Evolutionary conservation across 2,329 filamentous ascomycete species (phyloP), one percentile per base, ranked within the genome.

Genomic region (Pestalotiopsis sp.): DNA sequence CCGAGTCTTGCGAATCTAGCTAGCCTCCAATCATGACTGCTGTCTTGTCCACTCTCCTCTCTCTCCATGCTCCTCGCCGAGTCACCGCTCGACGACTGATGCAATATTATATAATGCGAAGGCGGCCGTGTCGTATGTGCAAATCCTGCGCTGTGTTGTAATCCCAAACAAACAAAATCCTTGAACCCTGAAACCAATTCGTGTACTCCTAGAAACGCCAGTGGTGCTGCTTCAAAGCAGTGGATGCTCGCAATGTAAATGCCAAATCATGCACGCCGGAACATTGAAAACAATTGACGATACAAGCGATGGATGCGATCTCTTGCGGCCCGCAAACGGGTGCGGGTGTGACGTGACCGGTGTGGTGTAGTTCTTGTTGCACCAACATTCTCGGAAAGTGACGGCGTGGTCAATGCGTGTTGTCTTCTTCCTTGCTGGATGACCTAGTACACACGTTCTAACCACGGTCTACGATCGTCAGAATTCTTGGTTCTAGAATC

Each of bases 371-470:
- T 9, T 52, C 45, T 17, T 52, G 45, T 52, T 52, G 7, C 45
- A 52, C 45, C 13, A n/a, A n/a, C 45, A 52, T 52, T 52, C 17
- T n/a, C 45, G 14, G 45, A n/a, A 52, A 52, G 20, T n/a, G 17
- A 52, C 7, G 45, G 45, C 45, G 45, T 52, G 45, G 45, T 52
- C 14, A n/a, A 9, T 52, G 45, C 20, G 17, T 52, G 17, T 52
- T 52, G 45, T 52, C 17, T 52, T 52, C 45, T n/a, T 31, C 31
- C 17, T n/a, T 6, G n/a, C 45, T n/a, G 45, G 45, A 52, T n/a
- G 45, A n/a, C 45, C 45, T 52, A 64, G 61, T 64, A 64, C 7
- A 64, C 61, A 11, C 61, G 61, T 14, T 64, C 20, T 4, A 49
- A 45, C 61, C 61, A 64, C 61, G 61, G 38, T 14, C 25, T 20